A percentile compares a stretch with the other conserved stretches of the same genome.
Conservation (phyloP, 2,329 filamentous ascomycete genomes). For the Bimuria novae-zelandiae region DNA sequence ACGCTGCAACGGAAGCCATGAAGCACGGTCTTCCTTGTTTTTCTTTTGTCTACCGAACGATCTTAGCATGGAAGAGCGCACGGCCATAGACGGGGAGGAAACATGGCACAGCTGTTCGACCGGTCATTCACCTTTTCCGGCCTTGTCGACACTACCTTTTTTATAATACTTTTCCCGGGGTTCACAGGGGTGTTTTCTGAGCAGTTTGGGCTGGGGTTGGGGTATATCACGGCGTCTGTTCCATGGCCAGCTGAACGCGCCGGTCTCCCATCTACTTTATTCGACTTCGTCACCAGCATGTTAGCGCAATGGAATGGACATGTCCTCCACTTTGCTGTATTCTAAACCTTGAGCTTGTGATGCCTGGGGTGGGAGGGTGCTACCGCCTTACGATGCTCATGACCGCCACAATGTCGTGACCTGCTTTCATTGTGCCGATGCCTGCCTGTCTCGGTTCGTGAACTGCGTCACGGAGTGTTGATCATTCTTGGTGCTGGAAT, state of each 20-base stretch:
- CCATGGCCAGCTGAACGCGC: neutral
- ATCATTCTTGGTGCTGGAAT: no score
- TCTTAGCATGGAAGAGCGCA: neutral
- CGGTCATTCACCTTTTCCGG: neutral
- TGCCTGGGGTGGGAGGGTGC: no score
- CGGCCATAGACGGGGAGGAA: neutral
- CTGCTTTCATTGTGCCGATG: no score
- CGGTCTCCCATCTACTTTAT: neutral
- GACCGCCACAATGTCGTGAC: no score
- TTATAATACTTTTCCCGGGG: neutral
- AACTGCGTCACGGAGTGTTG: no score
- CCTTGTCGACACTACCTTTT: no score
- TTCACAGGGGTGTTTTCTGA: neutral
- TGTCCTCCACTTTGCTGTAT: no score
- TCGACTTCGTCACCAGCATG: neutral
- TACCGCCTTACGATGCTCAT: no score
- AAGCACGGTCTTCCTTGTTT: neutral
- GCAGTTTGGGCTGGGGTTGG: neutral
- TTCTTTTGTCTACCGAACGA: neutral
- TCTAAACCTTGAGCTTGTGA: no score
- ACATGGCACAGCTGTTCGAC: neutral
- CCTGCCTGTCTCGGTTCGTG: no score
- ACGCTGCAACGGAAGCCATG: neutral
- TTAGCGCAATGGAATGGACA: no score
- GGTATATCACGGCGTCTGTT: slow-evolving; percentile 1